phyloP scores from a whole-genome alignment of 352 stramenopile genomes.

The Pythium coloratum region DNA sequence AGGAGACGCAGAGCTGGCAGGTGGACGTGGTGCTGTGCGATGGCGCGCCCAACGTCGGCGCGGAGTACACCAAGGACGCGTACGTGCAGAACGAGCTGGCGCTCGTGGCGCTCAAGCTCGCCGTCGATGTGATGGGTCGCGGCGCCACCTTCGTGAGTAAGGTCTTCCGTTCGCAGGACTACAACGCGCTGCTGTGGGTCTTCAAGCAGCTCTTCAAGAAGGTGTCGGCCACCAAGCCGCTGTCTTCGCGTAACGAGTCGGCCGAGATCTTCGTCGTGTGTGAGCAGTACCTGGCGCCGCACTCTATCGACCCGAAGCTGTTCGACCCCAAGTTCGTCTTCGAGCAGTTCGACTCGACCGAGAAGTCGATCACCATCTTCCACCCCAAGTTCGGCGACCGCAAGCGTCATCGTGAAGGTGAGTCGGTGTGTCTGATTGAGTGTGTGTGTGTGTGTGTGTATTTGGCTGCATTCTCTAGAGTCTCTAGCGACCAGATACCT shows the following conservation, averaged over 20 bases:
- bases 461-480: constrained; percentile 89
- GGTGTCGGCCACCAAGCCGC: constrained; percentile 98
- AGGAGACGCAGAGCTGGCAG: constrained; percentile 92
- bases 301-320: constrained; percentile 97
- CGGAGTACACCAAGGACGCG: constrained; percentile 97
- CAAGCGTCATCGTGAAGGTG: constrained; percentile 93
- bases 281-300: constrained; percentile 93
- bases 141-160: constrained; percentile 95
- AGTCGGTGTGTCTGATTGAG: constrained; percentile 23
- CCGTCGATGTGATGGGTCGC: constrained; percentile 95
- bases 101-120: constrained; percentile 96
- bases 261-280: constrained; percentile 99
- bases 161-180: constrained; percentile 98
- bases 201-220: constrained; percentile 99
- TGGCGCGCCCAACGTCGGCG: constrained; percentile 98
- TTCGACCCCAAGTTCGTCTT: constrained; percentile 99
- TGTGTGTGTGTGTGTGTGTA: constrained; percentile 28
- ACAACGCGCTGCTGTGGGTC: constrained; percentile 98
- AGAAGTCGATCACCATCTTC: constrained; percentile 95
- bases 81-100: constrained; percentile 99
- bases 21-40: constrained; percentile 99
- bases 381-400: constrained; percentile 97
- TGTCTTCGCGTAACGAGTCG: constrained; percentile 96
- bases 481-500: constrained; percentile 70
- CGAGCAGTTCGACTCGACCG: constrained; percentile 88